These are phyloP conservation scores for Talaromyces amestolkiae DNA, from an alignment of 2,329 filamentous ascomycete genomes.

Conservation along the genomic window DNA sequence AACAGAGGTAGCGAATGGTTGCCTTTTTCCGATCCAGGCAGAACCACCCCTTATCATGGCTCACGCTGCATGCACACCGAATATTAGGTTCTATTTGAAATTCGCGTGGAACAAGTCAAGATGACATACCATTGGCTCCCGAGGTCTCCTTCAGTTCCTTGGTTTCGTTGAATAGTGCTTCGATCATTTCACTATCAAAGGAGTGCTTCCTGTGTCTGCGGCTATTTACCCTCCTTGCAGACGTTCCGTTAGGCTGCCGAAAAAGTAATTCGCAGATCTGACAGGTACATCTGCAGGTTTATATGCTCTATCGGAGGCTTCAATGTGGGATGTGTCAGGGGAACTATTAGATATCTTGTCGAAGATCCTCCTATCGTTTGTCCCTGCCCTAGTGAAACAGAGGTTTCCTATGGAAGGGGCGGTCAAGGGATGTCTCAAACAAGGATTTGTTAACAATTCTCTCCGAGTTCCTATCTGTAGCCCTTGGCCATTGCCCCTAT, in stretches of 20 bases:
- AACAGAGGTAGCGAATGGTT: not conserved
- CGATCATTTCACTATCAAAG: not conserved
- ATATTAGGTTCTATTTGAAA: not conserved
- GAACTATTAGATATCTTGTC: not conserved
- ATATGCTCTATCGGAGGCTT: not conserved
- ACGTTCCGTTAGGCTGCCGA: not conserved
- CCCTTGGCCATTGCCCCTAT: not conserved
- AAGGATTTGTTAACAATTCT: not conserved
- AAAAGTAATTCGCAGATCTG: conserved; percentile 2
- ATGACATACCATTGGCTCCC: not conserved
- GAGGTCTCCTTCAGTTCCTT: not conserved
- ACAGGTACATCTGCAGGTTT: not conserved
- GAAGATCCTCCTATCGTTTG: not conserved
- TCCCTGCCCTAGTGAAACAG: not conserved
- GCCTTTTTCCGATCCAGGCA: not conserved
- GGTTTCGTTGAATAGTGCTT: not conserved
- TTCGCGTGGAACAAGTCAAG: not conserved
- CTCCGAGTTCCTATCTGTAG: not conserved
- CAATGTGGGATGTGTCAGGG: not conserved
- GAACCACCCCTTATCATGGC: not conserved
- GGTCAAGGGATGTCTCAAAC: conserved; percentile 4
- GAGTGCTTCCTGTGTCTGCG: not conserved
- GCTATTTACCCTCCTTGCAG: conserved; percentile 6
- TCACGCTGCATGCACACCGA: not conserved
- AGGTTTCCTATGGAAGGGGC: not conserved